A percentile compares a stretch with the other conserved stretches of the same genome.
These are phyloP conservation scores for Naganishia randhawae DNA, from an alignment of 768 basidiomycete genomes.

Conservation along the genomic window DNA sequence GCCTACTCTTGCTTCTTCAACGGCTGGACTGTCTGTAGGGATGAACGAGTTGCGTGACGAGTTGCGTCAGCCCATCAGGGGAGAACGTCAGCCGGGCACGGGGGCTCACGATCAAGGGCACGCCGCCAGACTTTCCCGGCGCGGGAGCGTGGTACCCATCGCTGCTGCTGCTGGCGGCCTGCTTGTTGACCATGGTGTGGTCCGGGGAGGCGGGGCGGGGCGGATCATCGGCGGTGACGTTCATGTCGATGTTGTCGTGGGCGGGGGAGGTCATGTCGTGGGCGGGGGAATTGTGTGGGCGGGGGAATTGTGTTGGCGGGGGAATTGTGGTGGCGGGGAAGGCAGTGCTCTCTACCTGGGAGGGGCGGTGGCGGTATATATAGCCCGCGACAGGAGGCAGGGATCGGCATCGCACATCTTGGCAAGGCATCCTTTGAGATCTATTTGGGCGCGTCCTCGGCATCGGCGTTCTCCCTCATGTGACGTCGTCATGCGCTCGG, in stretches of 20 bases:
- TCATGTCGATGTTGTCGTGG: slow-evolving; percentile 11
- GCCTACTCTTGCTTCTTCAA: slow-evolving; percentile 29
- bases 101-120: slow-evolving; percentile 26
- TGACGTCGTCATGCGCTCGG: too few relatives aligned
- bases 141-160: slow-evolving; percentile 24
- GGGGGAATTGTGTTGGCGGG: too few relatives aligned
- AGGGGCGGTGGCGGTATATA: too few relatives aligned
- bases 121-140: neutral
- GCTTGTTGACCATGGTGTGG: slow-evolving; percentile 15
- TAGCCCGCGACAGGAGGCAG: too few relatives aligned
- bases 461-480: too few relatives aligned
- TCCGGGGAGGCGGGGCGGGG: slow-evolving; percentile 20
- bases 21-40: slow-evolving; percentile 29
- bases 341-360: too few relatives aligned
- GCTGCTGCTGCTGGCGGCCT: neutral
- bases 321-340: too few relatives aligned
- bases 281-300: too few relatives aligned
- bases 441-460: too few relatives aligned
- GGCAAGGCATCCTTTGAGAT: too few relatives aligned
- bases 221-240: slow-evolving; percentile 25
- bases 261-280: slow-evolving; percentile 5
- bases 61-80: neutral
- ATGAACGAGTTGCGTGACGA: neutral
- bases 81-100: too few relatives aligned
- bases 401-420: too few relatives aligned